Conservation (phyloP, 257 asterid genomes). For the Datura wrightii region DNA sequence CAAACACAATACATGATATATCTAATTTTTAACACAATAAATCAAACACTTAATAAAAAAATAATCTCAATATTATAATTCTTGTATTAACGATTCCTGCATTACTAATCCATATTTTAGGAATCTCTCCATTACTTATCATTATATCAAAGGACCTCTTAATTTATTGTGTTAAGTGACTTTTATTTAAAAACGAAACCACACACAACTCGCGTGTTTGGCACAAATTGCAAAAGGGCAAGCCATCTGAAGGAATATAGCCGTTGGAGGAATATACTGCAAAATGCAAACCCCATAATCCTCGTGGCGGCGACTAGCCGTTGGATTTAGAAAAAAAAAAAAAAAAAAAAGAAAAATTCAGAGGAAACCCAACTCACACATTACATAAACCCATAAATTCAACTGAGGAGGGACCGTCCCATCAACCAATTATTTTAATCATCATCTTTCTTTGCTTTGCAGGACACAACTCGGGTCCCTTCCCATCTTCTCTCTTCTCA, state of each 20-base stretch:
- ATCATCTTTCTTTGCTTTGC: neutral
- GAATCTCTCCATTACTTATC: too few relatives aligned
- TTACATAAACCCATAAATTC: neutral
- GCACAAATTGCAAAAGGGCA: too few relatives aligned
- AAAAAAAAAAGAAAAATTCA: neutral
- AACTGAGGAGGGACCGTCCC: neutral
- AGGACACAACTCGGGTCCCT: neutral
- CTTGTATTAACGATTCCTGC: too few relatives aligned
- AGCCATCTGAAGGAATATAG: neutral
- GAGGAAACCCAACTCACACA: neutral
- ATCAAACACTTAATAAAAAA: too few relatives aligned
- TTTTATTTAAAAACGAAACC: too few relatives aligned
- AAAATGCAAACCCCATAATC: neutral
- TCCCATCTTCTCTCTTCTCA: neutral
- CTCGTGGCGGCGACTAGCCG: constrained; percentile 25
- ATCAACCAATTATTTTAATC: neutral
- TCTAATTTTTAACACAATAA: too few relatives aligned
- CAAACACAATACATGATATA: too few relatives aligned
- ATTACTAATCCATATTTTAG: too few relatives aligned
- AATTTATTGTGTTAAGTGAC: too few relatives aligned
- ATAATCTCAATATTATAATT: too few relatives aligned
- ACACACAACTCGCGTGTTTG: too few relatives aligned
- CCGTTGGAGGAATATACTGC: neutral
- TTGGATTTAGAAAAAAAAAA: neutral
- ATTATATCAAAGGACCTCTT: too few relatives aligned